Evolutionary conservation across 768 basidiomycete species (phyloP), one percentile per base, ranked within the genome.

Genomic region (Mrakia frigida): DNA sequence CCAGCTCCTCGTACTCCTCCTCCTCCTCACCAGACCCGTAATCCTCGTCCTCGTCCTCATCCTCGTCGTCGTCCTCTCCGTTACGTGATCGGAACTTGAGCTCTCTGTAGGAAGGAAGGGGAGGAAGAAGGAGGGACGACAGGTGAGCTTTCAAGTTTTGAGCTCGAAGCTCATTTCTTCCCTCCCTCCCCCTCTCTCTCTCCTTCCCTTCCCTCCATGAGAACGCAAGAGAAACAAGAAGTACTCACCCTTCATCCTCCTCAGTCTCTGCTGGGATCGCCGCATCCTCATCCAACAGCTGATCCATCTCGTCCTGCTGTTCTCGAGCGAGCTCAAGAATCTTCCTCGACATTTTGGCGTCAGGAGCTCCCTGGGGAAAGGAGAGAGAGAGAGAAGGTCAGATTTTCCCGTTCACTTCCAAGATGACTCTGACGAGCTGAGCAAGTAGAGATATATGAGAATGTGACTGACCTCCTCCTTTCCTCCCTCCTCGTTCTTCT

Each of bases 251-350:
- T 77, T 83, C 84, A 31, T 80, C 81, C 25, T 79, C 81, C 25
- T 79, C 79, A 21, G 78, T 78, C 43, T 50, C 50, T 11, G 50
- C 59, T 9, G 76, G 76, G 41, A 80, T 79, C 41, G 74, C 79
- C 6, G 74, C 76, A 21, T 79, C 75, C 6, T 72, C 73, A 43
- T 80, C 81, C 56, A 82, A 72, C 76, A 83, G 81, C 56, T 78
- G 70, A 73, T 89, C 89, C 5, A 95, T 84, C 81, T 98, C 94
- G 82, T 93, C 90, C 84, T 98, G 94, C 83, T 99, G 96, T 80
- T 92, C 90, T 81, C 88, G 87, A 23, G 96, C 96, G 74, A 99
- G 88, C 82, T 94, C 91, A 79, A 99, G 91, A 69, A 99, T 97
- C 80, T 89, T 90, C 77, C 87, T 86, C 0, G 94, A 96, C 9